phyloP scores from a whole-genome alignment of 495 filamentous ascomycete species.

The Lichenothelia convexa region DNA sequence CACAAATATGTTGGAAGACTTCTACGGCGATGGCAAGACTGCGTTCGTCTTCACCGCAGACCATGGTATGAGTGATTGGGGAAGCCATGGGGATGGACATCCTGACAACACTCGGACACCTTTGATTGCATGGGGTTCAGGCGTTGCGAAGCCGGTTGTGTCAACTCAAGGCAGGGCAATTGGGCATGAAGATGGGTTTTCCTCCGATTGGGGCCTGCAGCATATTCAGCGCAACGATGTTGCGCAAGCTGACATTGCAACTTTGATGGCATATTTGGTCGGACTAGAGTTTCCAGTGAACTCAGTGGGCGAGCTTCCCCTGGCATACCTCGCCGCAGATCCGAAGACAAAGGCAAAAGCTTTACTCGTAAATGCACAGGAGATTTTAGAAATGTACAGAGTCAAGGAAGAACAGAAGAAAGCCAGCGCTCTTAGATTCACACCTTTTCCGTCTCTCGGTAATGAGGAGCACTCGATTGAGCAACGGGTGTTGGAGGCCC shows the following conservation, averaged over 20 bases:
- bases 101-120: constrained; percentile 95
- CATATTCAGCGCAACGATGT: constrained; percentile 76
- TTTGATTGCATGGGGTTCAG: constrained; percentile 85
- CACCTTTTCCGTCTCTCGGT: constrained; percentile 45
- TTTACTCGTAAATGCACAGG: constrained; percentile 64
- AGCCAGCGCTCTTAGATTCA: constrained; percentile 53
- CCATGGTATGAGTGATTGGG: constrained; percentile 98
- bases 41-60: constrained; percentile 96
- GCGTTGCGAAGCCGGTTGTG: constrained; percentile 57
- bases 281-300: constrained; percentile 89
- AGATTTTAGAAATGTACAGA: constrained; percentile 90
- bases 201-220: constrained; percentile 70
- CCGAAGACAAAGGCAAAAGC: constrained; percentile 67
- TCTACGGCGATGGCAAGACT: constrained; percentile 82
- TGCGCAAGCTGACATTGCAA: constrained; percentile 83
- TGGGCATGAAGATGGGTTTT: constrained; percentile 87
- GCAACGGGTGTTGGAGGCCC: constrained; percentile 47
- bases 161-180: constrained; percentile 34
- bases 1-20: constrained; percentile 62
- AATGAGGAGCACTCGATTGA: constrained; percentile 45
- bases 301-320: constrained; percentile 83
- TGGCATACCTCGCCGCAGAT: constrained; percentile 58
- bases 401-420: constrained; percentile 86
- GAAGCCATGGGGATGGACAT: constrained; percentile 93
- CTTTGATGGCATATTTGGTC: constrained; percentile 89